Conservation (phyloP, 2,329 filamentous ascomycete species). For the Arachnomyces sp. region DNA sequence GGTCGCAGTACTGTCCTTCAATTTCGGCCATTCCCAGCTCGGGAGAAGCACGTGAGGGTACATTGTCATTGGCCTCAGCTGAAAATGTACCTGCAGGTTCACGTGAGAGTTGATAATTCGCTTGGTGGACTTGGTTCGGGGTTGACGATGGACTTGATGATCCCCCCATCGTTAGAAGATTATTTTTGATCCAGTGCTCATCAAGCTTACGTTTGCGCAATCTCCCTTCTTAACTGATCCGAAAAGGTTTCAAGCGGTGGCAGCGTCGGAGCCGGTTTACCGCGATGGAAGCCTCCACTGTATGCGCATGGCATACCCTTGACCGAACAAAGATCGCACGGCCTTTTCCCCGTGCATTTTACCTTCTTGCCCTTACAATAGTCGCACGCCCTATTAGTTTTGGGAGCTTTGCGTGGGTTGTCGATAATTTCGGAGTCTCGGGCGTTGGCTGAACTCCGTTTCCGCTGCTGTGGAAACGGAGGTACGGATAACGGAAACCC, state of each 20-base stretch:
- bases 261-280: no score
- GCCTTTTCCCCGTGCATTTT: conserved; percentile 49
- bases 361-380: conserved; percentile 40
- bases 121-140: no score
- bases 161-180: conserved; percentile 7
- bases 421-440: conserved; percentile 5
- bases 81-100: conserved; percentile 4
- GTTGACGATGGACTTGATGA: no score
- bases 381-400: conserved; percentile 15
- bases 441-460: no score
- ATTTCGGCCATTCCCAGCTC: conserved; percentile 6
- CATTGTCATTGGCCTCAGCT: conserved; percentile 10
- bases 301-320: conserved; percentile 5
- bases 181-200: no score
- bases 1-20: conserved; percentile 16
- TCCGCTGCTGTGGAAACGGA: no score
- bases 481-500: no score
- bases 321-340: conserved; percentile 27
- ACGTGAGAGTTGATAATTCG: no score
- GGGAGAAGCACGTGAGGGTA: conserved; percentile 14
- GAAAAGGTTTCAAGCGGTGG: no score
- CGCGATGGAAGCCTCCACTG: no score
- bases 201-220: no score
- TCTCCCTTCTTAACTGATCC: no score
- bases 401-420: conserved; percentile 15